Evolutionary conservation across 2,329 filamentous ascomycete genomes (phyloP).

Genomic region (Colletotrichum sp.): DNA sequence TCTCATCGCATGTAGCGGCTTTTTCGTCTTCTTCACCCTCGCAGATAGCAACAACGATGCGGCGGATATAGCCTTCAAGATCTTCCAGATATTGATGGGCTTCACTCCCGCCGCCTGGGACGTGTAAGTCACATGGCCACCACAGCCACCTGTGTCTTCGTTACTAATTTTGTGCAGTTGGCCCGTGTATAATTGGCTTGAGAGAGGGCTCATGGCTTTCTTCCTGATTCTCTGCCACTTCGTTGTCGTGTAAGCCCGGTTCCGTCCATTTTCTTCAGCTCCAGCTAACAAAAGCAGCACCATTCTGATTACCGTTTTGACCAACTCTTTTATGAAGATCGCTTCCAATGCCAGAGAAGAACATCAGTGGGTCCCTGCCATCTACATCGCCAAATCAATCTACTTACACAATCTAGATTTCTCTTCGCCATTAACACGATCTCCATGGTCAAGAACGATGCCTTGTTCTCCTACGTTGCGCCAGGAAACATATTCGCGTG

Average conservation of each 20-base stretch:
- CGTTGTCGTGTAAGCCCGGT: slow-evolving; percentile 71
- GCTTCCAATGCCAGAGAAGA: slow-evolving; percentile 93
- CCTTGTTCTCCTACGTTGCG: slow-evolving; percentile 90
- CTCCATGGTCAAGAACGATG: slow-evolving; percentile 98
- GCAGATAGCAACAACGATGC: slow-evolving; percentile 76
- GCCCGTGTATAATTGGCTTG: slow-evolving; percentile 77
- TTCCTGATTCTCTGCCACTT: slow-evolving; percentile 97
- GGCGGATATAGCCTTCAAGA: slow-evolving; percentile 80
- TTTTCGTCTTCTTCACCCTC: slow-evolving; percentile 92
- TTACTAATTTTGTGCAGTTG: slow-evolving; percentile 50
- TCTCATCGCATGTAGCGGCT: slow-evolving; percentile 87
- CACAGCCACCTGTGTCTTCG: background rate
- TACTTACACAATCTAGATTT: slow-evolving; percentile 57
- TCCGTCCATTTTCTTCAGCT: background rate
- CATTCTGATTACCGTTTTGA: slow-evolving; percentile 93
- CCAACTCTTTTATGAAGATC: slow-evolving; percentile 95
- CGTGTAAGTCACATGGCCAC: slow-evolving; percentile 57
- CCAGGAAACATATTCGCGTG: slow-evolving; percentile 92
- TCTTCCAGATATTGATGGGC: slow-evolving; percentile 95
- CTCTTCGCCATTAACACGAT: slow-evolving; percentile 96
- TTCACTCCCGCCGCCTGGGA: slow-evolving; percentile 97
- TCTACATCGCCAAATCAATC: slow-evolving; percentile 3
- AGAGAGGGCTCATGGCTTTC: slow-evolving; percentile 75
- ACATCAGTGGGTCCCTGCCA: slow-evolving; percentile 63
- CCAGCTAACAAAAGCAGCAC: slow-evolving; percentile 53